phyloP scores from a whole-genome alignment of 176 grass and related monocot species.

The Alloteropsis semialata region DNA sequence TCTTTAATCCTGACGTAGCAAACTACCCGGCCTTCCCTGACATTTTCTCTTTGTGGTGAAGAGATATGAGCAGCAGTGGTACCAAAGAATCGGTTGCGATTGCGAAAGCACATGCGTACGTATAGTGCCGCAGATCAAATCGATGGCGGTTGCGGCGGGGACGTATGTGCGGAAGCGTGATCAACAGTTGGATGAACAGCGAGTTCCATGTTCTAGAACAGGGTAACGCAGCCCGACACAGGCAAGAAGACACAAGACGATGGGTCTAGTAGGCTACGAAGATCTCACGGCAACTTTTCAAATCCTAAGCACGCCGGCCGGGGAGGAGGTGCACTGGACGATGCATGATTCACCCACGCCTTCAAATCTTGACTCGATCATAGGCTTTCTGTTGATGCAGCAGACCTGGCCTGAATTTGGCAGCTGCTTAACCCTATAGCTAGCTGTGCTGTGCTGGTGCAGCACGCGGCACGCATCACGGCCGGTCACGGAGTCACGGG shows the following conservation, averaged over 20 bases:
- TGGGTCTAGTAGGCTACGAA: not conserved
- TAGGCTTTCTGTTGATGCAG: not conserved
- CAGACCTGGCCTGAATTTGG: not conserved
- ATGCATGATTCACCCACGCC: not conserved
- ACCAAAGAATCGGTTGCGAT: not conserved
- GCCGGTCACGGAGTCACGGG: not conserved
- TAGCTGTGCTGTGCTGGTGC: not conserved
- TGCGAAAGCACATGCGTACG: not conserved
- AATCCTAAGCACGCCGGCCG: slow-evolving; percentile 1
- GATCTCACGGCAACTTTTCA: not conserved
- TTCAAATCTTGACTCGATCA: slow-evolving; percentile 11
- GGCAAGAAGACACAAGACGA: not conserved
- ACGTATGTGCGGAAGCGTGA: not conserved
- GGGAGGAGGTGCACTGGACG: not conserved
- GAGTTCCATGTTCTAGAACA: slow-evolving; percentile 33
- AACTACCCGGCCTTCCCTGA: not conserved
- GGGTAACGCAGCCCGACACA: slow-evolving; percentile 29
- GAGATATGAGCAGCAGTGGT: not conserved
- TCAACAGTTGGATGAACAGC: slow-evolving; percentile 19
- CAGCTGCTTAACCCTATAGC: not conserved
- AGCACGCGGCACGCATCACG: not conserved
- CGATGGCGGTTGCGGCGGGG: not conserved
- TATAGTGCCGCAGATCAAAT: not conserved
- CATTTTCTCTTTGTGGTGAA: not conserved
- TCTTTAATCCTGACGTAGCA: too few relatives aligned